Conservation (phyloP, 2,329 filamentous ascomycete genomes). For the Teratosphaeria nubilosa region DNA sequence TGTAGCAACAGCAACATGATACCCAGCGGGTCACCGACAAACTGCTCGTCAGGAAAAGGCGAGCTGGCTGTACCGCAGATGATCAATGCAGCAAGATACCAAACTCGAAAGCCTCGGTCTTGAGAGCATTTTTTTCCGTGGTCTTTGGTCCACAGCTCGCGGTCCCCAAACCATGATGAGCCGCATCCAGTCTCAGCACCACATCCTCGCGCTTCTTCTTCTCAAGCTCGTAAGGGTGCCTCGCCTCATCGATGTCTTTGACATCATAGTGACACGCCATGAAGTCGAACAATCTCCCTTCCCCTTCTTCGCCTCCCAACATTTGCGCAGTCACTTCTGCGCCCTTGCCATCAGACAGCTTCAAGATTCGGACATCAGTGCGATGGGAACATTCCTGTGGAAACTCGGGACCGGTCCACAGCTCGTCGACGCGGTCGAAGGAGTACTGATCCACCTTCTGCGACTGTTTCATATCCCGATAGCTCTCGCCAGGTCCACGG, state of each 20-base stretch:
- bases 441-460: slow-evolving; percentile 38
- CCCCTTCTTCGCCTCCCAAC: slow-evolving; percentile 10
- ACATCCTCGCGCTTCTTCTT: slow-evolving; percentile 45
- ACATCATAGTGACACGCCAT: slow-evolving; percentile 45
- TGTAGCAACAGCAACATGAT: neutral
- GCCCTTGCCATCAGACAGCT: slow-evolving; percentile 12
- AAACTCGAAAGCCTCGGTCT: slow-evolving; percentile 29
- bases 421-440: slow-evolving; percentile 32
- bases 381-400: slow-evolving; percentile 60
- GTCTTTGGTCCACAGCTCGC: slow-evolving; percentile 51
- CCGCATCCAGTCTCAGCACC: slow-evolving; percentile 49
- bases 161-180: slow-evolving; percentile 53
- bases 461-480: slow-evolving; percentile 54
- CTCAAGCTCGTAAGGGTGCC: slow-evolving; percentile 54
- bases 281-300: slow-evolving; percentile 35
- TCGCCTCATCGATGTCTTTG: slow-evolving; percentile 45
- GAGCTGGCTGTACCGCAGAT: neutral
- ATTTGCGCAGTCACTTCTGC: slow-evolving; percentile 19
- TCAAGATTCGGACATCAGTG: slow-evolving; percentile 50
- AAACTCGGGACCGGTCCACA: slow-evolving; percentile 53
- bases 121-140: slow-evolving; percentile 30
- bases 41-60: neutral
- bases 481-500: slow-evolving; percentile 55
- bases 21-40: neutral
- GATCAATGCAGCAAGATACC: neutral